A percentile compares a stretch with the other conserved stretches of the same genome.
phyloP scores from a whole-genome alignment of 345 rosid genomes.

The Angophora floribunda region DNA sequence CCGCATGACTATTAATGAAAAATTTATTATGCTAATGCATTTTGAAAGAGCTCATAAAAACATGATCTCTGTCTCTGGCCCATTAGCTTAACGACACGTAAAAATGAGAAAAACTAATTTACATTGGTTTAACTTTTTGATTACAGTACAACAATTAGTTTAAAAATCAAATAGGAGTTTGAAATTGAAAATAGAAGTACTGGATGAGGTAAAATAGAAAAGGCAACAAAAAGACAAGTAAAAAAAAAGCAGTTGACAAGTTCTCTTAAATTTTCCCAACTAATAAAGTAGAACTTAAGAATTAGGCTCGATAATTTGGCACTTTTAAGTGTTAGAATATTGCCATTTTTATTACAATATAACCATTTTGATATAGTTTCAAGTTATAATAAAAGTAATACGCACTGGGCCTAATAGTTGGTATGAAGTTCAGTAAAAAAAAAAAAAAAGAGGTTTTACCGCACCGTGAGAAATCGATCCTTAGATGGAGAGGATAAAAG shows the following conservation, averaged over 20 bases:
- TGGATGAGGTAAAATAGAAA: not conserved
- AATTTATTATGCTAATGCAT: not conserved
- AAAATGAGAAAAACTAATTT: not conserved
- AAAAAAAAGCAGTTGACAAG: not conserved
- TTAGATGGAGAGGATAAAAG: no score
- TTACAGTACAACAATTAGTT: not conserved
- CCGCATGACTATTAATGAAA: not conserved
- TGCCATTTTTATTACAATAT: not conserved
- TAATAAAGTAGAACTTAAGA: not conserved
- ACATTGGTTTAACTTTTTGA: no score
- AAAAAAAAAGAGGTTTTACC: no score
- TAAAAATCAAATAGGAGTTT: not conserved
- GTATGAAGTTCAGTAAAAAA: not conserved
- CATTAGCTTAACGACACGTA: not conserved
- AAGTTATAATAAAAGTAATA: not conserved
- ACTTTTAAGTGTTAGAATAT: no score
- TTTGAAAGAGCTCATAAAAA: not conserved
- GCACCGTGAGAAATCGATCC: rapidly evolving
- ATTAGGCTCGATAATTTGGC: not conserved
- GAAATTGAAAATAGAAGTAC: not conserved
- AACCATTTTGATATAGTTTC: not conserved
- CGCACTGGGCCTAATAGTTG: not conserved
- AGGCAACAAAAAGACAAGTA: not conserved
- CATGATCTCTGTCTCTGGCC: not conserved
- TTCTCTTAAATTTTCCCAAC: not conserved